Percentiles rank a stretch among this genome's conserved stretches.
Conservation (phyloP, 345 rosid genomes). For the Salix udensis region DNA sequence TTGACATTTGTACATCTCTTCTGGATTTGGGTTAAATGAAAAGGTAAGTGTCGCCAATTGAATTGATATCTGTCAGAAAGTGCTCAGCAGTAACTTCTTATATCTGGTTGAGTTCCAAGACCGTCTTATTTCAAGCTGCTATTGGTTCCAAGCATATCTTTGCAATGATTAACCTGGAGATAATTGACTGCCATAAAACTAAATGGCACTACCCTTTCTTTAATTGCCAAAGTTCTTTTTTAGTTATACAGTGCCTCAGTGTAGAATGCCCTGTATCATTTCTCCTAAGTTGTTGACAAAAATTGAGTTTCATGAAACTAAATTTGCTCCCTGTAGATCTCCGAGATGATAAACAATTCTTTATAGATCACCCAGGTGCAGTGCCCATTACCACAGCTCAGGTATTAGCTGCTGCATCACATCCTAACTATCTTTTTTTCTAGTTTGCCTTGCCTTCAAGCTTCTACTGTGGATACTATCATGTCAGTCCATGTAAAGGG, state of each 20-base stretch:
- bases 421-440: not conserved
- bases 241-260: not conserved
- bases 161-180: not conserved
- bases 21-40: not conserved
- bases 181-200: not conserved
- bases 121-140: not conserved
- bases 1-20: not conserved
- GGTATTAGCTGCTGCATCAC: constrained; percentile 34
- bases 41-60: not conserved
- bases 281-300: not conserved
- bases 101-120: not conserved
- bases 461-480: not conserved
- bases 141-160: not conserved
- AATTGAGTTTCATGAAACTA: not conserved
- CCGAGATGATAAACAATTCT: constrained; percentile 70
- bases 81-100: not conserved
- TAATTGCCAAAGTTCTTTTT: not conserved
- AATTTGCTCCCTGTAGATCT: constrained; percentile 51
- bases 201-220: not conserved
- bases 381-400: constrained; percentile 66
- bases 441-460: not conserved
- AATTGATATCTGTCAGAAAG: not conserved
- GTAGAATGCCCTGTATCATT: not conserved
- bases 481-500: not conserved
- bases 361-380: constrained; percentile 71